Evolutionary conservation across 768 basidiomycete genomes (phyloP).

Genomic region (Suillus bovinus): DNA sequence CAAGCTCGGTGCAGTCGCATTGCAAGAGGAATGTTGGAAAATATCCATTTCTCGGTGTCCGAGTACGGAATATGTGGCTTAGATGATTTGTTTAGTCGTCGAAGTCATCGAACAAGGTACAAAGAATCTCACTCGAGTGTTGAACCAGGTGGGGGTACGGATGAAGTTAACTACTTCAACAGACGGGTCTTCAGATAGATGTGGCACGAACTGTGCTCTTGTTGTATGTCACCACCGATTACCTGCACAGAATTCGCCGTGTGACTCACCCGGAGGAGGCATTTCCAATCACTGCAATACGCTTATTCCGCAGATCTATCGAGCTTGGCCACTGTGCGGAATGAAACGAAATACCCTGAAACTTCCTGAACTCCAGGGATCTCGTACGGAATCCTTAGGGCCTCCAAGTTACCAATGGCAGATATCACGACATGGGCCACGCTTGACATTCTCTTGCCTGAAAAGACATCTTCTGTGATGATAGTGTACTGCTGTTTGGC

Average conservation of each 20-base stretch:
- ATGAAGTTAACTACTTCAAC: conserved; percentile 57
- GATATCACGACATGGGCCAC: conserved; percentile 51
- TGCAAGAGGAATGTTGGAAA: conserved; percentile 51
- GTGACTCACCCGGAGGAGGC: conserved; percentile 59
- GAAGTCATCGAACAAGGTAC: background rate
- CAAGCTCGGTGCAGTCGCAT: conserved; percentile 52
- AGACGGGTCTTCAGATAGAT: conserved; percentile 50
- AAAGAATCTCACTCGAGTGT: conserved; percentile 44
- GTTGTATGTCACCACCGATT: conserved; percentile 11
- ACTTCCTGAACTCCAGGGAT: conserved; percentile 38
- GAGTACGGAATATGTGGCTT: conserved; percentile 39
- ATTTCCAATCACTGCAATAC: conserved; percentile 52
- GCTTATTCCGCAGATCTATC: conserved; percentile 43
- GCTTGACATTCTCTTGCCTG: conserved; percentile 29
- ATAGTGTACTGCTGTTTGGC: conserved; percentile 38
- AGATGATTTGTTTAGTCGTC: conserved; percentile 33
- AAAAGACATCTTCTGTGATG: conserved; percentile 30
- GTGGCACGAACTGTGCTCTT: conserved; percentile 64
- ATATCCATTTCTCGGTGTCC: conserved; percentile 48
- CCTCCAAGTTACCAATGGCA: conserved; percentile 48
- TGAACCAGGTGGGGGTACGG: conserved; percentile 63
- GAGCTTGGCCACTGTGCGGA: conserved; percentile 49
- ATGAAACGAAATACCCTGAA: conserved; percentile 54
- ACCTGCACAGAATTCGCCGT: background rate
- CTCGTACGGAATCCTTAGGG: conserved; percentile 39